These are phyloP conservation scores for Cyclotella sp. DNA, from an alignment of 108 stramenopile species.

Conservation along the genomic window DNA sequence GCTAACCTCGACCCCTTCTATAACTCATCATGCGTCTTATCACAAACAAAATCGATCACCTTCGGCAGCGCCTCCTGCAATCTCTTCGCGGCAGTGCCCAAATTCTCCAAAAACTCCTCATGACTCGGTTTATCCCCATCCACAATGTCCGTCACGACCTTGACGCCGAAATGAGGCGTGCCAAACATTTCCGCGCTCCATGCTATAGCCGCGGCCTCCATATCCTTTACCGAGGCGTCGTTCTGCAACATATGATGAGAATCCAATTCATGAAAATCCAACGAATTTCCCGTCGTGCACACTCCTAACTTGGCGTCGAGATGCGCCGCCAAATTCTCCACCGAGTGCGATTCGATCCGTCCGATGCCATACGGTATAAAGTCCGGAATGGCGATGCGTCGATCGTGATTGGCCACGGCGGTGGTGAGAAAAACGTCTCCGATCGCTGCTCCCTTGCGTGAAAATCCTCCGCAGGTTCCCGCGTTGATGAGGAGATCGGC, in stretches of 20 bases:
- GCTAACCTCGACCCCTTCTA: slow-evolving; percentile 14
- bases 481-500: slow-evolving; percentile 92
- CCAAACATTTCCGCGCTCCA: slow-evolving; percentile 80
- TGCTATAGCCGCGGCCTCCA: slow-evolving; percentile 97
- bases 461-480: slow-evolving; percentile 97
- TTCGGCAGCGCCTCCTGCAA: slow-evolving; percentile 90
- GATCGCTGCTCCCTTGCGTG: slow-evolving; percentile 86
- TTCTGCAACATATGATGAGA: slow-evolving; percentile 79
- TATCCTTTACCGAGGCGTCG: slow-evolving; percentile 95
- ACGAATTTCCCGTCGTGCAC: slow-evolving; percentile 92
- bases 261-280: slow-evolving; percentile 87
- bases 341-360: slow-evolving; percentile 55
- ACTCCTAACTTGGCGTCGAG: slow-evolving; percentile 83
- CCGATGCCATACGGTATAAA: slow-evolving; percentile 91
- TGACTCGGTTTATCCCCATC: slow-evolving; percentile 88
- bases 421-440: slow-evolving; percentile 94
- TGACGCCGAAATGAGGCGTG: slow-evolving; percentile 91
- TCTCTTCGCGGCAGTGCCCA: slow-evolving; percentile 83
- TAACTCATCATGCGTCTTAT: slow-evolving; percentile 66
- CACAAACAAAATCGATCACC: slow-evolving; percentile 87
- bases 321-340: slow-evolving; percentile 56
- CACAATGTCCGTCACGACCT: slow-evolving; percentile 97
- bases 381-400: slow-evolving; percentile 96
- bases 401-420: slow-evolving; percentile 93
- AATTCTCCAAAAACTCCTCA: slow-evolving; percentile 96